phyloP scores from a whole-genome alignment of 2,329 filamentous ascomycete species.

The Aspergillus vadensis region DNA sequence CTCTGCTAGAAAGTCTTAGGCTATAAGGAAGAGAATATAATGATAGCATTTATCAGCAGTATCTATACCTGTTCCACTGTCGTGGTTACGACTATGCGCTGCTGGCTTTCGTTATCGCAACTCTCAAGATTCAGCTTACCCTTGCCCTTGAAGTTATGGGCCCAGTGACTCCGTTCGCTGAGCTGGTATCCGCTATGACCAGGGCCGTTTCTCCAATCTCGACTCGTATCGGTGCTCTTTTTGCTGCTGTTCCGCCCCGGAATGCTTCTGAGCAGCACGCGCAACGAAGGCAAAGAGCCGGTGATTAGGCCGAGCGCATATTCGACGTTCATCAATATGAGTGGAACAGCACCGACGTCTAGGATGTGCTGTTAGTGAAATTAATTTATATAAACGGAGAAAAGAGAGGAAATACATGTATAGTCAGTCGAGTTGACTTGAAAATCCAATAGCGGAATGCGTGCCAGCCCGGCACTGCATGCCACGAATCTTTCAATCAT shows the following conservation, averaged over 20 bases:
- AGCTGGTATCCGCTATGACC: neutral
- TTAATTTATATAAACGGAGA: neutral
- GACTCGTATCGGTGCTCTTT: neutral
- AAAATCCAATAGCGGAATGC: neutral
- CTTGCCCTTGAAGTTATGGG: neutral
- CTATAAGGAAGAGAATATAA: too few species aligned
- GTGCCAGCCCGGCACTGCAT: neutral
- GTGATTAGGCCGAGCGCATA: neutral
- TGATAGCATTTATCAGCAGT: too few species aligned
- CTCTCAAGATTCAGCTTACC: neutral
- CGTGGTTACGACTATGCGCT: neutral
- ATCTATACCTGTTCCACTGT: neutral
- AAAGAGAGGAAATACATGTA: neutral
- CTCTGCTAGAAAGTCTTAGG: too few species aligned
- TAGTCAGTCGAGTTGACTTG: neutral
- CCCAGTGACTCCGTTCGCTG: neutral
- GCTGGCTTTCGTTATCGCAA: neutral
- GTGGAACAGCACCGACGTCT: neutral
- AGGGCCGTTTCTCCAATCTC: neutral
- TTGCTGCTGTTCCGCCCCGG: neutral
- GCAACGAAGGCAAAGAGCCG: neutral
- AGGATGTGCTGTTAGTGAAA: neutral
- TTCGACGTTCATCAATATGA: neutral
- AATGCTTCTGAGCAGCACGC: neutral
- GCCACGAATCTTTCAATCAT: neutral